Evolutionary conservation across 1,139 yeast genomes (phyloP), one percentile per base, ranked within the genome.

Genomic region (Scheffersomyces titani): DNA sequence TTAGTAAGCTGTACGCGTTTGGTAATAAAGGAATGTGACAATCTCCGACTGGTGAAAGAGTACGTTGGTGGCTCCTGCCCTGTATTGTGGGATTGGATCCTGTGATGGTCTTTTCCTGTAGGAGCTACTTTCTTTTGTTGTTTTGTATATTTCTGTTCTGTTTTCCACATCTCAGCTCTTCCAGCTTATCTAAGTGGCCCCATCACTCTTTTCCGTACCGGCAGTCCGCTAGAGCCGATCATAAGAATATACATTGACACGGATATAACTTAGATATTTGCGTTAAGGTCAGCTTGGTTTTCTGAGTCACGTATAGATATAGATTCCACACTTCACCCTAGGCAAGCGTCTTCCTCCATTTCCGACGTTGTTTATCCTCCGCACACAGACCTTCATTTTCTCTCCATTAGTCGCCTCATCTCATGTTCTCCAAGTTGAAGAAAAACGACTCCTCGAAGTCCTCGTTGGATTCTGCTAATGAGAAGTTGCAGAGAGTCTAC

Each of bases 401-500:
- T 19, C 40, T 44, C 49, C 21, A 18, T 9, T 6, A 18, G 19
- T 45, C 11, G 13, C n/a, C 30, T 21, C 13, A 3, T 22, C 45
- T 19, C 30, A 55, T 55, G 56, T 55, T 55, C 22, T 44, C 50
- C 50, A 55, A 46, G 51, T 36, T 53, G 52, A 56, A 56, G 50
- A 51, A 50, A 3, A 13, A 51, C 36, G 52, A 54, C 19, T 51
- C 53, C 24, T 45, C 45, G 19, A 44, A 36, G 30, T 49, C 54
- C 19, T 49, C 55, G 19, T 50, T 57, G 21, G 52, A 54, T 46
- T 52, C 58, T 6, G 50, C 54, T 20, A 59, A 60, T 21, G 57
- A 57, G 6, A 49, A 50, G 24, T 56, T 65, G 40, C 64, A 63
- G 54, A 61, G 59, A 30, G 71, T 69, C 3, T 69, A 65, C 55